These are phyloP conservation scores for Magnaporthiopsis incrustans DNA, from an alignment of 2,329 filamentous ascomycete genomes.

Conservation along the genomic window DNA sequence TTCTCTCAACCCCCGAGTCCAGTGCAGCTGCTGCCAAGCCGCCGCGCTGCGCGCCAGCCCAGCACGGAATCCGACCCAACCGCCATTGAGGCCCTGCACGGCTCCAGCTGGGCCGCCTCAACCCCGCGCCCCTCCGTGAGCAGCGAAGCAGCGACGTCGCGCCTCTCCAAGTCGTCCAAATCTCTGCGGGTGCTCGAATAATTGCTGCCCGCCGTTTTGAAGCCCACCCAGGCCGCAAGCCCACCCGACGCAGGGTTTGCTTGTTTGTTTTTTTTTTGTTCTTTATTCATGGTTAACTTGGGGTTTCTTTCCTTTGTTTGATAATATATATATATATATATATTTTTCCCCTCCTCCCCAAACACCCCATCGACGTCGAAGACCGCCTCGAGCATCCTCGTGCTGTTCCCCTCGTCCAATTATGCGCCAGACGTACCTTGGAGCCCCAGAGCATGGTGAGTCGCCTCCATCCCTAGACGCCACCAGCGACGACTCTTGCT, in stretches of 20 bases:
- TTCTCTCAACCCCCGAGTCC: background rate
- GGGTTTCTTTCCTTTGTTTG: background rate
- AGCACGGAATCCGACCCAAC: background rate
- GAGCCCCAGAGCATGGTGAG: conserved; percentile 33
- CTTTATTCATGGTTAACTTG: background rate
- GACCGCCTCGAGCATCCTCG: background rate
- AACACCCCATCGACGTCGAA: background rate
- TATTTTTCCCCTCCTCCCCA: background rate
- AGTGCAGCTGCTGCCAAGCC: background rate
- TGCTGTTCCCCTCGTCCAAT: conserved; percentile 20
- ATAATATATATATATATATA: background rate
- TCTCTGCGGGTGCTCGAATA: background rate
- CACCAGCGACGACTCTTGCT: conserved; percentile 5
- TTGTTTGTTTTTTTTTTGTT: background rate
- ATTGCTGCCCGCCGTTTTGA: background rate
- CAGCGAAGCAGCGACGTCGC: background rate
- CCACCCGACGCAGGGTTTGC: background rate
- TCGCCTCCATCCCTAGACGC: conserved; percentile 10
- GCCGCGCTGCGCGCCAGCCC: background rate
- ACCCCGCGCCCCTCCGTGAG: background rate
- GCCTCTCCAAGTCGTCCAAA: background rate
- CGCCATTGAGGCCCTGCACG: too few relatives aligned
- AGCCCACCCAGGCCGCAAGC: background rate
- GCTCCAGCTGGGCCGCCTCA: background rate
- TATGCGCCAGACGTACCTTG: conserved; percentile 37